A percentile compares a stretch with the other conserved stretches of the same genome.
These are phyloP conservation scores for Gracilaria domingensis DNA, from an alignment of 23 red algal species.

Conservation along the genomic window DNA sequence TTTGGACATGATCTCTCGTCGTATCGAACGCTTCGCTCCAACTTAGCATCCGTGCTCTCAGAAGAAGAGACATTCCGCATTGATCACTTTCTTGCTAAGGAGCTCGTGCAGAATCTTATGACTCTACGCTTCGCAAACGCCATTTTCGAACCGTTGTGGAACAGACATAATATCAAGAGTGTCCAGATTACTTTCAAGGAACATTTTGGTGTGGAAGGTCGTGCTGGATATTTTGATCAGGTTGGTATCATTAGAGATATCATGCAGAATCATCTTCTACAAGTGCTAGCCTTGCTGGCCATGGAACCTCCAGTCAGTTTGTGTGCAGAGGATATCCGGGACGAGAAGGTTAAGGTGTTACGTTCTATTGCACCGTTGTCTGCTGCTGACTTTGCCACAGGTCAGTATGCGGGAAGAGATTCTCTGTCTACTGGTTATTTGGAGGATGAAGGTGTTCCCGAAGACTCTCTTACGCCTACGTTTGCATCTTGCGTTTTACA, in stretches of 20 bases:
- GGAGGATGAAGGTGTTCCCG: conserved; percentile 86
- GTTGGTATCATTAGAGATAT: conserved; percentile 97
- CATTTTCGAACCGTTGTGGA: conserved; percentile 97
- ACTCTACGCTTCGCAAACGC: conserved; percentile 95
- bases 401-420: conserved; percentile 85
- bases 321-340: conserved; percentile 88
- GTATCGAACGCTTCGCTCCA: conserved; percentile 70
- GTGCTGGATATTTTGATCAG: conserved; percentile 97
- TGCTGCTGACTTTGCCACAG: conserved; percentile 84
- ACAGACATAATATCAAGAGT: conserved; percentile 84
- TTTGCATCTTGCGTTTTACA: conserved; percentile 96
- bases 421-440: conserved; percentile 69
- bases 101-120: conserved; percentile 97
- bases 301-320: conserved; percentile 93
- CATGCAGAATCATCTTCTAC: conserved; percentile 99
- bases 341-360: conserved; percentile 97
- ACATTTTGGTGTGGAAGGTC: conserved; percentile 91
- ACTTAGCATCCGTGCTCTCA: conserved; percentile 60
- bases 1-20: conserved; percentile 87
- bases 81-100: conserved; percentile 97
- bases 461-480: conserved; percentile 81
- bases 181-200: conserved; percentile 97
- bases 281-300: conserved; percentile 87
- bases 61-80: conserved; percentile 96
- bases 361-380: conserved; percentile 66